A percentile compares a stretch with the other conserved stretches of the same genome.
Evolutionary conservation across 352 stramenopile species (phyloP).

Genomic region (Globisporangium yorkense): DNA sequence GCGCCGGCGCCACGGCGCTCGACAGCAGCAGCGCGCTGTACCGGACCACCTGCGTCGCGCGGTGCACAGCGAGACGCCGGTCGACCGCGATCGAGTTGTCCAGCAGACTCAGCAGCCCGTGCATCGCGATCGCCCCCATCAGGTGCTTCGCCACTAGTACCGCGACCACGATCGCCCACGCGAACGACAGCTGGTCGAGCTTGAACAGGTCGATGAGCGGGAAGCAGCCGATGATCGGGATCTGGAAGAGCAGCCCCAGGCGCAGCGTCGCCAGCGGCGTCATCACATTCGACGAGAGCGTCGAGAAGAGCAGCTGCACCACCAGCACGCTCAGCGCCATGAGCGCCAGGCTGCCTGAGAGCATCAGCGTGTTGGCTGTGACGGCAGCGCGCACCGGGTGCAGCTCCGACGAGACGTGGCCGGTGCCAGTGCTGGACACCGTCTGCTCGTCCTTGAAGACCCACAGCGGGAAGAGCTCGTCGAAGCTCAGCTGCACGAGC

Average conservation of each 20-base stretch:
- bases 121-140: constrained; percentile 47
- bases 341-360: constrained; percentile 44
- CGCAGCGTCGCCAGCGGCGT: constrained; percentile 71
- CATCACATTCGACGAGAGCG: constrained; percentile 64
- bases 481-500: constrained; percentile 68
- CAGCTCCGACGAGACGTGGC: constrained; percentile 9
- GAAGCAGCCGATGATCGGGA: constrained; percentile 61
- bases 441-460: constrained; percentile 60
- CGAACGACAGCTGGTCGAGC: constrained; percentile 52
- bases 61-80: constrained; percentile 61
- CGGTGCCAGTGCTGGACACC: background rate
- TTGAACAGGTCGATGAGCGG: constrained; percentile 71
- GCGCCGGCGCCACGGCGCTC: constrained; percentile 33
- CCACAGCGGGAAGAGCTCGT: constrained; percentile 76
- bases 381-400: constrained; percentile 32
- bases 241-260: constrained; percentile 69
- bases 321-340: constrained; percentile 47
- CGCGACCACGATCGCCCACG: constrained; percentile 48
- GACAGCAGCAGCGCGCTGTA: constrained; percentile 57
- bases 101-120: constrained; percentile 59
- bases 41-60: constrained; percentile 48
- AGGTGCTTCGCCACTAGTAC: constrained; percentile 64
- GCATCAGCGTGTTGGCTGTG: constrained; percentile 51
- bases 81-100: constrained; percentile 81
- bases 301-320: constrained; percentile 39